Base-by-base conservation (phyloP, 805 yeast species). In the Metschnikowia reukaufii region DNA sequence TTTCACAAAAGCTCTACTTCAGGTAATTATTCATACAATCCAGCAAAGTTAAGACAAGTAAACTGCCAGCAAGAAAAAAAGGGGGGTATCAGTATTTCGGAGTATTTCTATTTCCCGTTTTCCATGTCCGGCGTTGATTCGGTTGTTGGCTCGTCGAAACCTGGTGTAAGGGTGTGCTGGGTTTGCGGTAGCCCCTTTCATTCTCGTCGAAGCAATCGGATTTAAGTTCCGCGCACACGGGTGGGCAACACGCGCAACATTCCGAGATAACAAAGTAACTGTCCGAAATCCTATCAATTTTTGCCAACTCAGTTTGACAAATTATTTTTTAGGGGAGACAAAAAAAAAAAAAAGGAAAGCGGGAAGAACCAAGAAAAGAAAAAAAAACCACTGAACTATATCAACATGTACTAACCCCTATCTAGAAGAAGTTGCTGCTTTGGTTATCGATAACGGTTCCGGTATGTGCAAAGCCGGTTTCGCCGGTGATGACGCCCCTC, bases 401-500 rank as follows among this genome's bases (percentile, higher is more conserved):
- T 13, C 29, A 25, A 25, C 29, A 4, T 38, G 15, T 55, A 55
- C 59, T 55, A 55, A 56, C 59, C 15, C 42, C n/a, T n/a, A 56
- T 19, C 65, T 37, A 55, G 77, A 72, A 71, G 76, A 72, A 72
- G 76, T 71, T 60, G 75, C 75, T 62, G 74, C 75, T 64, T 74
- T 81, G 74, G 98, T 92, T 79, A 92, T 92, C 79, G 99, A 92
- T 76, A 92, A 92, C 80, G 99, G 99, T 81, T 94, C 99, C 71
- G 99, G 99, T 84, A 94, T 94, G 98, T 94, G 99, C 86, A 94
- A 94, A 76, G 99, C 99, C 92, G 99, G 99, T 78, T 94, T 91
- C 74, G 98, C 99, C 84, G 99, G 99, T 82, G 98, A 94, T 72
- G 99, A 94, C 81, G 98, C 98, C 59, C 99, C 99, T 72, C 88